A percentile compares a stretch with the other conserved stretches of the same genome.
phyloP scores from a whole-genome alignment of 23 red algal genomes.

The Agarophyton chilense region DNA sequence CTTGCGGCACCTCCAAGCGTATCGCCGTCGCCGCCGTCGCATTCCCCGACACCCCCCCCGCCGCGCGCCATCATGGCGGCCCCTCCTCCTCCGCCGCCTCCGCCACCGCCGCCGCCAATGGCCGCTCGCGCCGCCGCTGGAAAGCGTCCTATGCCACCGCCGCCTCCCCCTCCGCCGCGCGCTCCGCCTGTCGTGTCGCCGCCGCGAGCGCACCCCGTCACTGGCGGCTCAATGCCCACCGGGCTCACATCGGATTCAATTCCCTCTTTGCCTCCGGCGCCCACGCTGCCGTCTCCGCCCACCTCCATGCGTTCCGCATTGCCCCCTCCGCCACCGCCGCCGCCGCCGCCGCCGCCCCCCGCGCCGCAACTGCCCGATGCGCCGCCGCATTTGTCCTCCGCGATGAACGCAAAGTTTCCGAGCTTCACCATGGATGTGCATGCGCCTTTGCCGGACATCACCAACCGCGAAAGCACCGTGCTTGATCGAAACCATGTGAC shows the following conservation, averaged over 20 bases:
- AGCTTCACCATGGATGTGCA: slow-evolving; percentile 60
- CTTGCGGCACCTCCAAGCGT: background rate
- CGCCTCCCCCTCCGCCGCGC: background rate
- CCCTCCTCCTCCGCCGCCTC: slow-evolving; percentile 45
- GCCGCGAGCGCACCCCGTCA: background rate
- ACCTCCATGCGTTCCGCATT: background rate
- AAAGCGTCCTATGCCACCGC: slow-evolving; percentile 16
- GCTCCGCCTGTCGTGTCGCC: background rate
- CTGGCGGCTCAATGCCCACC: background rate
- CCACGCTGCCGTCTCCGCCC: background rate
- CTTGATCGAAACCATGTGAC: background rate
- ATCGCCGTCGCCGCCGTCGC: background rate
- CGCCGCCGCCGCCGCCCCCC: slow-evolving; percentile 3
- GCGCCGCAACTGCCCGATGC: no score
- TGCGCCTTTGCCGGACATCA: slow-evolving; percentile 25
- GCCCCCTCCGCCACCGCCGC: background rate
- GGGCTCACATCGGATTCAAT: background rate
- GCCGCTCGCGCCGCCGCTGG: background rate
- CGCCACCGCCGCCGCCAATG: slow-evolving; percentile 19
- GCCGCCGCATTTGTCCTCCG: background rate
- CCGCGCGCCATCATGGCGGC: background rate
- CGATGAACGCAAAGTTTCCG: slow-evolving; percentile 25
- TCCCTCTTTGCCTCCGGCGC: background rate
- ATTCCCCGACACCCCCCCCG: background rate
- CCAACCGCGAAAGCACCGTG: background rate